A percentile compares a stretch with the other conserved stretches of the same genome.
These are phyloP conservation scores for Puccinellia tenuiflora DNA, from an alignment of 176 grass and related monocot species.

Conservation along the genomic window DNA sequence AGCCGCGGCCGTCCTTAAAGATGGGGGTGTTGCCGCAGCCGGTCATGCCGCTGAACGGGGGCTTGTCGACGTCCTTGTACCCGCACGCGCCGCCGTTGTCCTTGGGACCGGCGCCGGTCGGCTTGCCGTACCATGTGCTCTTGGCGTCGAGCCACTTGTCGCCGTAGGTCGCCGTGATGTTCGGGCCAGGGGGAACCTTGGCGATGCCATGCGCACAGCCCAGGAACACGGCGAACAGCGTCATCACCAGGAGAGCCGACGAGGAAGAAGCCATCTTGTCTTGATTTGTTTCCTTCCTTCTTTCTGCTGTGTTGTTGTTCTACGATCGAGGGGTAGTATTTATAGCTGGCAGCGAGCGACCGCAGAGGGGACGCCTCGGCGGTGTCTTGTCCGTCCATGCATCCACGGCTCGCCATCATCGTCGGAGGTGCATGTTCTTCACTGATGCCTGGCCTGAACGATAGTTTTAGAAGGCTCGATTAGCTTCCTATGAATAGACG, in stretches of 20 bases:
- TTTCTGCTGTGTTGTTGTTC: neutral
- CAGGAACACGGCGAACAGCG: neutral
- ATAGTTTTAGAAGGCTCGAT: too few species aligned
- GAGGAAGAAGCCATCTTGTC: neutral
- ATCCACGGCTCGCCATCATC: neutral
- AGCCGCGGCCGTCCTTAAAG: slow-evolving; percentile 46
- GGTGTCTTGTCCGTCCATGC: neutral
- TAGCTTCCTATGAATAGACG: too few species aligned
- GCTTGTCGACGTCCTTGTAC: slow-evolving; percentile 34
- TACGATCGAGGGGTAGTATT: neutral
- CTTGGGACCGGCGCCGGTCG: slow-evolving; percentile 29
- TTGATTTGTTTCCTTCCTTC: too few species aligned
- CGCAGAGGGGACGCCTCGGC: neutral
- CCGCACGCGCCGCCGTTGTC: slow-evolving; percentile 34
- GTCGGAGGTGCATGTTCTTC: neutral
- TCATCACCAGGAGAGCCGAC: neutral
- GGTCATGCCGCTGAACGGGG: slow-evolving; percentile 45
- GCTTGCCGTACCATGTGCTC: slow-evolving; percentile 53
- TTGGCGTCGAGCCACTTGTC: slow-evolving; percentile 29
- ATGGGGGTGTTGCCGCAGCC: slow-evolving; percentile 47
- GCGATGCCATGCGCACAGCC: neutral
- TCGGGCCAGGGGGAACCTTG: slow-evolving; percentile 19
- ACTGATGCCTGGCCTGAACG: too few species aligned
- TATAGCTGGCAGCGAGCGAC: neutral
- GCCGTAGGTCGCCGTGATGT: neutral